Evolutionary conservation across 2,329 filamentous ascomycete genomes (phyloP), one percentile per base, ranked within the genome.

Genomic region (Graphium sp.): DNA sequence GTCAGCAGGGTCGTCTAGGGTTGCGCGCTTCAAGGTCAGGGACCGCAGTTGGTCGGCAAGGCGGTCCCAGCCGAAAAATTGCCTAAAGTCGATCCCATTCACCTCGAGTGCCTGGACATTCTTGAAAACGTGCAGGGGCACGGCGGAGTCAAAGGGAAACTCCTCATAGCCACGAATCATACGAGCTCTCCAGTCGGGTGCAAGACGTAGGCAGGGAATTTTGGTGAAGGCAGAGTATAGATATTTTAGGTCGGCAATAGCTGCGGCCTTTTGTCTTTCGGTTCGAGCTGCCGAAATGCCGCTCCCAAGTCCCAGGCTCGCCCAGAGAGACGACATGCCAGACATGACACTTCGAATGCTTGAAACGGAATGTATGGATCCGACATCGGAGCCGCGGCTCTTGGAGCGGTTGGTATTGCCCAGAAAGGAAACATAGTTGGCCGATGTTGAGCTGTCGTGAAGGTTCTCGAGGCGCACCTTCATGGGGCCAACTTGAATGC

Each of bases 141-240:
- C 89, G 13, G 89, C 89, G 15, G 83, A 93, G 52, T 98, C 89
- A 50, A 95, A 94, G 3, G 89, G 89, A 40, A 95, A 98, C 52
- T 94, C 87, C 52, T 98, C 89, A 47, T 89, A 95, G 17, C 87
- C 87, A 39, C 76, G 70, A 40, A 98, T 94, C 35, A 94, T 60
- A 30, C 79, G 75, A 27, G 87, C 85, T 39, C 83, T 80, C 60
- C 84, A 85, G 51, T 98, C 89, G n/a, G 85, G 85, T 17, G 85
- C 75, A 31, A 98, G 62, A 37, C 78, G 74, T 37, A 98, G 60
- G 45, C 82, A 93, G 0, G 89, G 89, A 24, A 98, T 92, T 56
- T 95, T 98, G 45, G 89, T 98, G 48, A 95, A 98, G 32, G 89
- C 83, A 23, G 89, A 95, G 56, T 94, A 98, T 19, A 98, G 63